Evolutionary conservation across 768 basidiomycete species (phyloP).

Genomic region (Leccinum rimulosum): DNA sequence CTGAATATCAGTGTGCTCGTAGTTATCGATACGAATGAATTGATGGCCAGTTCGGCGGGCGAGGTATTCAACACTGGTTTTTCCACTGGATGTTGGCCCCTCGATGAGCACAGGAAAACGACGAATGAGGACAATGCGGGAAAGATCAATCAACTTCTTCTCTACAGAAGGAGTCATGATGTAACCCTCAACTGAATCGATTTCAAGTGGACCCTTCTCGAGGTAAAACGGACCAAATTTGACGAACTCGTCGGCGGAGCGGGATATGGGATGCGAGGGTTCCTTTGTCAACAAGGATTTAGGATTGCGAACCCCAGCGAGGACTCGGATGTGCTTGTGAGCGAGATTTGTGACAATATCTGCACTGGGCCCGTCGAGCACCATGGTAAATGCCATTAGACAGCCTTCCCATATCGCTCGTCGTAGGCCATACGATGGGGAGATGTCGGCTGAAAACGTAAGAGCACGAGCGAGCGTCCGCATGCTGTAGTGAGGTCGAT

Average conservation of each 20-base stretch:
- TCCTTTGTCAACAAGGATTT: constrained; percentile 71
- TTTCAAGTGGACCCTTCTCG: constrained; percentile 67
- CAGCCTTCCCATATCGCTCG: constrained; percentile 95
- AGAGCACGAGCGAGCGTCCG: constrained; percentile 89
- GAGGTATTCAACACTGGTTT: constrained; percentile 96
- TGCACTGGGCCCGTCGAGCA: constrained; percentile 72
- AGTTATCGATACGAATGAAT: constrained; percentile 98
- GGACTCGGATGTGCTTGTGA: constrained; percentile 59
- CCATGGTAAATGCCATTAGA: constrained; percentile 97
- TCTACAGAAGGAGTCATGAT: constrained; percentile 97
- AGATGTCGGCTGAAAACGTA: constrained; percentile 84
- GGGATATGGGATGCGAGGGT: constrained; percentile 50
- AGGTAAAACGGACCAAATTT: constrained; percentile 93
- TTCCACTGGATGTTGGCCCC: constrained; percentile 96
- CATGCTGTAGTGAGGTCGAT: constrained; percentile 95
- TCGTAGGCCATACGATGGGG: constrained; percentile 71
- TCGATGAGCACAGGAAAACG: constrained; percentile 95
- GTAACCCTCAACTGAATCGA: constrained; percentile 72
- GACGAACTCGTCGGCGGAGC: constrained; percentile 55
- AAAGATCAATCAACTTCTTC: constrained; percentile 90
- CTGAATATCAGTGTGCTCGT: constrained; percentile 99
- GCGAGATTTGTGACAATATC: constrained; percentile 67
- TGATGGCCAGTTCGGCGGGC: constrained; percentile 90
- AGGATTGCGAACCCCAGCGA: constrained; percentile 77
- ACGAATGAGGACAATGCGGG: constrained; percentile 83